These are phyloP conservation scores for Stentor coeruleus DNA, from an alignment of 73 alveolate species.

Conservation along the genomic window DNA sequence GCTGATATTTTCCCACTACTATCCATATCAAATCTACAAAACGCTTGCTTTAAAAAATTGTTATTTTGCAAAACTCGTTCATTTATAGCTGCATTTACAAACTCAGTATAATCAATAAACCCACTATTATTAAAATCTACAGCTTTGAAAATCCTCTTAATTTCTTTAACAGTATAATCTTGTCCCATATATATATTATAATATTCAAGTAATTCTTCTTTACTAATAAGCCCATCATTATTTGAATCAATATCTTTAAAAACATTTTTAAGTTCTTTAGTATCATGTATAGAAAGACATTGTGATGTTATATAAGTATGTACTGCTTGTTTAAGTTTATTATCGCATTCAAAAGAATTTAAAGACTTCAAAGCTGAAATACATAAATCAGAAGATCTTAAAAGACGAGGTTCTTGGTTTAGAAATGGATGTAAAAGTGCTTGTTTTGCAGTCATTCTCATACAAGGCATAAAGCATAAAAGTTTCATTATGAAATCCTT, in stretches of 20 bases:
- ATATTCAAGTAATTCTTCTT: conserved; percentile 21
- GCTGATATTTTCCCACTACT: conserved; percentile 44
- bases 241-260: not conserved
- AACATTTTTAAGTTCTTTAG: not conserved
- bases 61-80: conserved; percentile 31
- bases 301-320: conserved; percentile 14
- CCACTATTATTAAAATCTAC: conserved; percentile 63
- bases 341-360: not conserved
- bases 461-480: not conserved
- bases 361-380: conserved; percentile 2
- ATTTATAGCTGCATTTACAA: conserved; percentile 43
- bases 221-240: conserved; percentile 9
- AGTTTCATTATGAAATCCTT: conserved; percentile 53
- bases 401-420: not conserved
- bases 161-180: conserved; percentile 31
- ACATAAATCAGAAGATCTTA: not conserved
- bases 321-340: conserved; percentile 8
- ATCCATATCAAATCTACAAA: conserved; percentile 59
- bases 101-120: conserved; percentile 65
- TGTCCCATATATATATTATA: conserved; percentile 33
- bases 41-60: conserved; percentile 52
- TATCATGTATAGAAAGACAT: not conserved
- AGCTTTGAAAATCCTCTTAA: conserved; percentile 33
- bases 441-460: conserved; percentile 34
- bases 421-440: conserved; percentile 37